These are phyloP conservation scores for Pleurotus citrinopileatus DNA, from an alignment of 768 basidiomycete genomes.

Conservation along the genomic window DNA sequence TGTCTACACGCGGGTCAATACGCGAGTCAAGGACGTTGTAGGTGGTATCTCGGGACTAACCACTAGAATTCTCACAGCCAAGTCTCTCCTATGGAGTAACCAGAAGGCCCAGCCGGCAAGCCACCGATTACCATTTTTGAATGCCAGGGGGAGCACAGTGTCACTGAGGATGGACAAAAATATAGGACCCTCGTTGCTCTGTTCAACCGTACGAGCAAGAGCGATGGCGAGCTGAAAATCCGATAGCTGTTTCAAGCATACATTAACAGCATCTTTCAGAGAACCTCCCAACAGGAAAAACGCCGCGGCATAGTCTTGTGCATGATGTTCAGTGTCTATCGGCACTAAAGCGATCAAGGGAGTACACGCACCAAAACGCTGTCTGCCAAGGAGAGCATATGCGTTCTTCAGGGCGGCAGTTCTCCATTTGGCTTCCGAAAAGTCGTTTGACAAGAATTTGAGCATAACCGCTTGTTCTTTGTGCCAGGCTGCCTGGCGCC, in stretches of 20 bases:
- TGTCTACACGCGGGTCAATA: constrained; percentile 41
- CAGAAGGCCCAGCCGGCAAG: constrained; percentile 96
- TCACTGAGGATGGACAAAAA: constrained; percentile 67
- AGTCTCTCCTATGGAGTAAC: constrained; percentile 82
- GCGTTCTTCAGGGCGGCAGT: constrained; percentile 97
- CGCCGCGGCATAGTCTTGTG: constrained; percentile 91
- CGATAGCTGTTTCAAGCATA: constrained; percentile 81
- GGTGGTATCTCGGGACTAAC: too few species aligned
- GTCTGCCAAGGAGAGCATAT: constrained; percentile 86
- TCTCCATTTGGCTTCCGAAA: constrained; percentile 78
- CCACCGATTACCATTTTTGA: constrained; percentile 88
- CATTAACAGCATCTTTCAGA: constrained; percentile 87
- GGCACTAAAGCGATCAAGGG: neutral
- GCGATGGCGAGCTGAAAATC: constrained; percentile 93
- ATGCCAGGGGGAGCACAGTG: constrained; percentile 80
- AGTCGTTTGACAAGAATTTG: constrained; percentile 91
- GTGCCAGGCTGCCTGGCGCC: constrained; percentile 95
- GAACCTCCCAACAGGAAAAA: constrained; percentile 93
- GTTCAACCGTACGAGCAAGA: constrained; percentile 81
- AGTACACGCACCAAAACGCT: constrained; percentile 75
- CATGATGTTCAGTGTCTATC: neutral
- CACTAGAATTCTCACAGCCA: constrained; percentile 86
- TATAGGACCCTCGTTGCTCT: constrained; percentile 77
- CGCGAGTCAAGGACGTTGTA: too few species aligned
- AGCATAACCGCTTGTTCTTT: constrained; percentile 87